Percentiles rank a stretch among this genome's conserved stretches.
These are phyloP conservation scores for Rhizophagus prolifer DNA, from an alignment of 192 early-diverging fungal species.

Conservation along the genomic window DNA sequence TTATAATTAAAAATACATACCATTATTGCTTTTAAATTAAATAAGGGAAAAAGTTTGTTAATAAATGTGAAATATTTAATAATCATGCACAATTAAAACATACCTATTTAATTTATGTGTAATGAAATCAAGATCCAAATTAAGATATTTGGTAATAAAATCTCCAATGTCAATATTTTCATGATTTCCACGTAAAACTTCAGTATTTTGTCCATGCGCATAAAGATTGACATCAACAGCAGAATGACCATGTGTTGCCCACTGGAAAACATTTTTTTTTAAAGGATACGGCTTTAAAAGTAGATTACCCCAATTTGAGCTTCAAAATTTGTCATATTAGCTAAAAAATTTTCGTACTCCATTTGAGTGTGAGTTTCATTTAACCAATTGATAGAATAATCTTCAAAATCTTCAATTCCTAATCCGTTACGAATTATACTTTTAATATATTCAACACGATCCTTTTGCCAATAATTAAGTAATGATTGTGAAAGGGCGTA, in stretches of 20 bases:
- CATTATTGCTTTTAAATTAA: no score
- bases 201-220: constrained; percentile 50
- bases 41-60: no score
- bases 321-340: constrained; percentile 53
- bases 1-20: no score
- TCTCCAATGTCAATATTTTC: constrained; percentile 70
- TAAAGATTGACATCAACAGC: constrained; percentile 91
- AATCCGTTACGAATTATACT: constrained; percentile 4
- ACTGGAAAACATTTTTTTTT: constrained; percentile 33
- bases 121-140: constrained; percentile 47
- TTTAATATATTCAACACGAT: constrained; percentile 20
- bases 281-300: background rate
- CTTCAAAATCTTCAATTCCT: constrained; percentile 52
- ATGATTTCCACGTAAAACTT: constrained; percentile 54
- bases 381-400: constrained; percentile 59
- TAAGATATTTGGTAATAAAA: constrained; percentile 54
- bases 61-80: no score
- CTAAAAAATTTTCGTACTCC: constrained; percentile 50
- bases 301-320: constrained; percentile 56
- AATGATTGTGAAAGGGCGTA: constrained; percentile 53
- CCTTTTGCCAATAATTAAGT: constrained; percentile 25
- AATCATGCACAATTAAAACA: constrained; percentile 17
- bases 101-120: constrained; percentile 46
- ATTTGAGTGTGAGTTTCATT: constrained; percentile 31
- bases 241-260: constrained; percentile 91